These are phyloP conservation scores for Melastoma candidum DNA, from an alignment of 441 rosid genomes.

Conservation along the genomic window DNA sequence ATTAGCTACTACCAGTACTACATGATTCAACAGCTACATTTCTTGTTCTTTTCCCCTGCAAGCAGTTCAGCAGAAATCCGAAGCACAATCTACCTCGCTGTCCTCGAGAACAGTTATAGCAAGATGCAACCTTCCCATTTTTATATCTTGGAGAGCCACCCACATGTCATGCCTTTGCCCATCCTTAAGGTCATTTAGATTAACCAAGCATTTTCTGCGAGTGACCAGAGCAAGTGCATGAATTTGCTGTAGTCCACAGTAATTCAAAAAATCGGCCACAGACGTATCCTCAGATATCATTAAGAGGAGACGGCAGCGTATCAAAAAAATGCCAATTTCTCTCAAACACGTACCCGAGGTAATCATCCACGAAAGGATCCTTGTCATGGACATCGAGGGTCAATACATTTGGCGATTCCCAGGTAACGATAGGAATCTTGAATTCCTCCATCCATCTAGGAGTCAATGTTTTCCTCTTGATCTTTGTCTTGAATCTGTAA, in stretches of 20 bases:
- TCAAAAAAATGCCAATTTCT: background rate
- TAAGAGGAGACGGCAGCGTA: background rate
- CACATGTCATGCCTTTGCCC: conserved; percentile 76
- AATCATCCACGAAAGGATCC: conserved; percentile 72
- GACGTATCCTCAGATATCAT: background rate
- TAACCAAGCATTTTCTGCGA: conserved; percentile 56
- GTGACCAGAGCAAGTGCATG: background rate
- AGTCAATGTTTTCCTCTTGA: conserved; percentile 50
- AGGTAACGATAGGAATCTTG: conserved; percentile 59
- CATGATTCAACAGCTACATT: too few relatives aligned
- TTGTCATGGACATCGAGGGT: conserved; percentile 71
- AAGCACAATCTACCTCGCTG: conserved; percentile 1
- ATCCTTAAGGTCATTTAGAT: conserved; percentile 50
- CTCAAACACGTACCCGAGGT: conserved; percentile 58
- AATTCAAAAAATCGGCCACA: background rate
- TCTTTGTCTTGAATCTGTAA: conserved; percentile 69
- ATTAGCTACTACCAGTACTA: too few relatives aligned
- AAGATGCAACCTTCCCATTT: conserved; percentile 80
- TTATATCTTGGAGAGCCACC: conserved; percentile 71
- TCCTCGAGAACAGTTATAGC: conserved; percentile 63
- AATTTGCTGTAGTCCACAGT: background rate
- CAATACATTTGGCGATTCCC: conserved; percentile 66
- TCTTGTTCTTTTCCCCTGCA: too few relatives aligned
- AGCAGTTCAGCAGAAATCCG: too few relatives aligned
- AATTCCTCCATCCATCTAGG: conserved; percentile 94